Base-by-base conservation (phyloP, 768 basidiomycete species). In the Candolleomyces eurysporus region DNA sequence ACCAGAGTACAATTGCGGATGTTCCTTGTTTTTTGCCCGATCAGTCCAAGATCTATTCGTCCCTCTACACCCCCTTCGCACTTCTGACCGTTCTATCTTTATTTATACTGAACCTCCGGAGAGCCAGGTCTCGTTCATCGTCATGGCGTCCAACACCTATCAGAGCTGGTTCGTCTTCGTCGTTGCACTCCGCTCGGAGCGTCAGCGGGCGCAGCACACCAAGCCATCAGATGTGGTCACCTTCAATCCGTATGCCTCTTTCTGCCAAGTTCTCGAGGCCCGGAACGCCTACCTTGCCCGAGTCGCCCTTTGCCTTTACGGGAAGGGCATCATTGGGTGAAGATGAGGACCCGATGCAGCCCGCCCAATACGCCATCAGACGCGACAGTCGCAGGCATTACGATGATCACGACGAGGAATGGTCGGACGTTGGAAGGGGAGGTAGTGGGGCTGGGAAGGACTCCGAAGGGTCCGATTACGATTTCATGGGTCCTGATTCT, bases 21-120 rank as follows among this genome's bases (percentile, higher is more conserved):
- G 72, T 74, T n/a, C 82, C 86, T 0, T 97, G 95, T 72, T 74
- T 85, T 66, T 80, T 96, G n/a, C 95, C 95, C 0, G 84, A 91
- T 65, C 87, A 89, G 58, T 74, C 75, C 53, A 75, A 76, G 21
- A 81, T 92, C 39, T 88, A 90, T 72, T 75, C 75, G 17, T 75
- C 78, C 46, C 72, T 85, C 48, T 94, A 95, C 72, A 62, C 84
- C n/a, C 87, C 91, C 5, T 79, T 84, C 45, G 69, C 84, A n/a
- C 45, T 84, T 59, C 63, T 90, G 42, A 85, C 87, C 4, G 59
- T 87, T 17, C 30, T 86, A 22, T 59, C 76, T 4, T 69, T 90
- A 26, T 65, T 84, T 45, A 59, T 80, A 36, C 62, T 82, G 48
- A 85, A 86, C 16, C 26, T 59, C 13, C 59, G 57, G 43, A 52